Evolutionary conservation across 2,329 filamentous ascomycete genomes (phyloP).

Genomic region (Penicillium sp.): DNA sequence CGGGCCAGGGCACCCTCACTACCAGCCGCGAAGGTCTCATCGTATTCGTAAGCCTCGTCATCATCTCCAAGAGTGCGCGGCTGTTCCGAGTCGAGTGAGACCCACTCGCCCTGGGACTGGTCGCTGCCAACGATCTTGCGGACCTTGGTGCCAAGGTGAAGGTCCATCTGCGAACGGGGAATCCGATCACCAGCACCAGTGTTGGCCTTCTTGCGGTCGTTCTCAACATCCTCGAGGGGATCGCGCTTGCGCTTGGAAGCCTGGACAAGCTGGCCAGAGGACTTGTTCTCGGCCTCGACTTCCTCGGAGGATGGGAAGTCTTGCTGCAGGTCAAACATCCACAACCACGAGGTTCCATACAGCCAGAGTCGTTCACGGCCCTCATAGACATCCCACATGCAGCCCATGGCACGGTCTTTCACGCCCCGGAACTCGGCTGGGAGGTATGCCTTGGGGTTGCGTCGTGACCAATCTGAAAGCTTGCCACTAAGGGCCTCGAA

Average conservation of each 20-base stretch:
- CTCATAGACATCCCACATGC: slow-evolving; percentile 71
- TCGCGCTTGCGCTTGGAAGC: slow-evolving; percentile 46
- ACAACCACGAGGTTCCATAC: slow-evolving; percentile 81
- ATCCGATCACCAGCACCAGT: slow-evolving; percentile 59
- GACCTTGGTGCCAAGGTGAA: slow-evolving; percentile 49
- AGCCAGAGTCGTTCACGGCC: slow-evolving; percentile 72
- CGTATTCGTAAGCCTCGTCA: slow-evolving; percentile 35
- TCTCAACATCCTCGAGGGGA: slow-evolving; percentile 34
- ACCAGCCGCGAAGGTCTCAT: slow-evolving; percentile 30
- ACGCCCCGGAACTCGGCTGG: slow-evolving; percentile 73
- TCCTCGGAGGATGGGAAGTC: slow-evolving; percentile 57
- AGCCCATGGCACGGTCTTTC: slow-evolving; percentile 78
- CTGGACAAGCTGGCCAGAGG: slow-evolving; percentile 22
- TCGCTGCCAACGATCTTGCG: slow-evolving; percentile 48
- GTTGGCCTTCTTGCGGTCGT: slow-evolving; percentile 48
- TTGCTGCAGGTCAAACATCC: slow-evolving; percentile 83
- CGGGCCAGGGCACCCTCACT: slow-evolving; percentile 34
- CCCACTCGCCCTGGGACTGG: slow-evolving; percentile 34
- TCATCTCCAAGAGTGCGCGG: slow-evolving; percentile 27
- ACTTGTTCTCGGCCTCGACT: slow-evolving; percentile 22
- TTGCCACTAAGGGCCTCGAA: slow-evolving; percentile 77
- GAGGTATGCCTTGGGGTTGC: slow-evolving; percentile 74
- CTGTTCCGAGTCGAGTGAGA: slow-evolving; percentile 34
- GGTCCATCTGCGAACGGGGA: slow-evolving; percentile 42
- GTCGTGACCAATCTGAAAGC: slow-evolving; percentile 80